A percentile compares a stretch with the other conserved stretches of the same genome.
Conservation (phyloP, 2,329 filamentous ascomycete genomes). For the Colletotrichum coccodes region DNA sequence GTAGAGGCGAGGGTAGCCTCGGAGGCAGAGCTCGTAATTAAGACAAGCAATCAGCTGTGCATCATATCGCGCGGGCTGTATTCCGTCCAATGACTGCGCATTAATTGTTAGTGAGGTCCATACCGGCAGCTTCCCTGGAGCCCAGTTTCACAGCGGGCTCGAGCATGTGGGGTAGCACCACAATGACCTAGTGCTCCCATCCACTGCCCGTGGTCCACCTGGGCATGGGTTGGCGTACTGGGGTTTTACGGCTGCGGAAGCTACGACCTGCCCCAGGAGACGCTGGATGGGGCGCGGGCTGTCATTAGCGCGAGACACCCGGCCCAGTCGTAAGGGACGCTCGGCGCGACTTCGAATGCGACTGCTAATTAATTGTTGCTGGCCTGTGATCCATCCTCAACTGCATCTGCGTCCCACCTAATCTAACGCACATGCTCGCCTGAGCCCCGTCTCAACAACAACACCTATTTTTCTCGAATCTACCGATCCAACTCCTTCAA, state of each 20-base stretch:
- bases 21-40: background rate
- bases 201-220: background rate
- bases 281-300: background rate
- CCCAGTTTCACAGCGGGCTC: conserved; percentile 21
- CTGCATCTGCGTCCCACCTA: conserved; percentile 17
- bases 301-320: conserved; percentile 21
- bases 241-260: background rate
- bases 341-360: conserved; percentile 7
- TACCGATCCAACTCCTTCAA: background rate
- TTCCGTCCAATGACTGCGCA: background rate
- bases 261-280: conserved; percentile 2
- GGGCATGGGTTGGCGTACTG: background rate
- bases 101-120: conserved; percentile 8
- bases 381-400: conserved; percentile 17
- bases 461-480: background rate
- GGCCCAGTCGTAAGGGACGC: conserved; percentile 6
- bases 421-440: conserved; percentile 5
- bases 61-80: background rate
- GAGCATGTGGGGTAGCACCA: conserved; percentile 10
- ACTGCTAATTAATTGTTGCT: background rate
- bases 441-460: conserved; percentile 1
- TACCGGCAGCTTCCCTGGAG: conserved; percentile 14
- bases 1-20: background rate
- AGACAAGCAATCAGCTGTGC: background rate
- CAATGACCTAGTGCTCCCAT: background rate